phyloP scores from a whole-genome alignment of 768 basidiomycete species.

The Suillus discolor region DNA sequence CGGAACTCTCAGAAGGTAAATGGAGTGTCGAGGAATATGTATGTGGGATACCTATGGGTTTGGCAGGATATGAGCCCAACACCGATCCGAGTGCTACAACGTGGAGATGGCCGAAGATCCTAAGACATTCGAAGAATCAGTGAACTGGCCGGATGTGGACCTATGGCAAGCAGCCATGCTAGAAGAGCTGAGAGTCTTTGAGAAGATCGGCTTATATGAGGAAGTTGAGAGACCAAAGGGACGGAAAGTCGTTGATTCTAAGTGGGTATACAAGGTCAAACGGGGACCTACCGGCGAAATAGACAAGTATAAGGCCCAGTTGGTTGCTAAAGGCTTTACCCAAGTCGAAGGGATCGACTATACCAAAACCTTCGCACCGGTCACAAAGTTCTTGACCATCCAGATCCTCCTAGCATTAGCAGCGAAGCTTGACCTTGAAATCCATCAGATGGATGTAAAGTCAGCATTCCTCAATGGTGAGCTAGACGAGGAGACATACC shows the following conservation, averaged over 20 bases:
- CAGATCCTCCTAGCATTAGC: conserved; percentile 18
- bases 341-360: too few relatives aligned
- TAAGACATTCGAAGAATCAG: neutral
- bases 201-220: conserved; percentile 4
- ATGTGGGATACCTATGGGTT: too few relatives aligned
- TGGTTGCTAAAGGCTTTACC: too few relatives aligned
- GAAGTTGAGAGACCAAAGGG: neutral
- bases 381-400: conserved; percentile 18
- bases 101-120: neutral
- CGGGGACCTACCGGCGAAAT: conserved; percentile 27
- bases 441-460: too few relatives aligned
- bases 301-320: conserved; percentile 5
- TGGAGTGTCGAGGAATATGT: too few relatives aligned
- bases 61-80: too few relatives aligned
- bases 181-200: neutral
- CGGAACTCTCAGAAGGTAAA: too few relatives aligned
- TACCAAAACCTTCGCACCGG: too few relatives aligned
- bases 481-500: too few relatives aligned
- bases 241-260: conserved; percentile 1
- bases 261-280: conserved; percentile 1
- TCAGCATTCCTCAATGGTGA: too few relatives aligned
- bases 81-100: too few relatives aligned
- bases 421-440: too few relatives aligned
- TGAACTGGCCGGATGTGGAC: neutral
- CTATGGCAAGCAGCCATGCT: conserved; percentile 7